phyloP scores from a whole-genome alignment of 1,284 basidiomycete species.

The Ceratobasidium sp. region DNA sequence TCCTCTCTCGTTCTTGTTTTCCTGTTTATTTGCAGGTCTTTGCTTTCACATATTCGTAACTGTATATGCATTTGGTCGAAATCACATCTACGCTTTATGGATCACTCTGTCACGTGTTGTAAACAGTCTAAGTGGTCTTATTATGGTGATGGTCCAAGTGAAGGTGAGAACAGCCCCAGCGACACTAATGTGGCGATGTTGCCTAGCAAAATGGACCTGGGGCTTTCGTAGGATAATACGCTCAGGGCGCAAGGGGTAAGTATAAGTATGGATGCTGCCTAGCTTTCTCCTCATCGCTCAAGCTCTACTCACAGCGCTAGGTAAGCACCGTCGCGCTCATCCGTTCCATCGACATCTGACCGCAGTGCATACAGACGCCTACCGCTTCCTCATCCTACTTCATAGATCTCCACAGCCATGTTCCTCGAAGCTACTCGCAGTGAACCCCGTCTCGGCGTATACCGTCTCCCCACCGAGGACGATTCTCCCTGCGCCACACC shows the following conservation, averaged over 20 bases:
- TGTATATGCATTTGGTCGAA: conserved; percentile 36
- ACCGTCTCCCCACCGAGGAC: not conserved
- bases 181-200: not conserved
- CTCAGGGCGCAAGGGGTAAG: not conserved
- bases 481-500: conserved; percentile 1
- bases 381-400: conserved; percentile 3
- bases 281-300: not conserved
- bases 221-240: not conserved
- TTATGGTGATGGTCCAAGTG: not conserved
- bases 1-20: not conserved
- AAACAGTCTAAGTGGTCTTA: too few species aligned
- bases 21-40: conserved; percentile 2
- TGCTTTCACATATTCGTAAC: conserved; percentile 32
- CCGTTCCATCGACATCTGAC: conserved; percentile 3
- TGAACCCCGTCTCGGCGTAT: not conserved
- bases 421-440: not conserved
- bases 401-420: not conserved
- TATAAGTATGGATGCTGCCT: not conserved
- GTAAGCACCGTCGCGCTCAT: not conserved
- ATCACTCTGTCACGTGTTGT: too few species aligned
- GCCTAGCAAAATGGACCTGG: not conserved
- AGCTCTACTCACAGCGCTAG: not conserved
- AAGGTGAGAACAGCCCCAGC: not conserved
- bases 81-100: conserved; percentile 18
- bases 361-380: conserved; percentile 23